Percentiles rank a stretch among this genome's conserved stretches.
Conservation (phyloP, 345 rosid genomes). For the Sisymbrium altissimum region DNA sequence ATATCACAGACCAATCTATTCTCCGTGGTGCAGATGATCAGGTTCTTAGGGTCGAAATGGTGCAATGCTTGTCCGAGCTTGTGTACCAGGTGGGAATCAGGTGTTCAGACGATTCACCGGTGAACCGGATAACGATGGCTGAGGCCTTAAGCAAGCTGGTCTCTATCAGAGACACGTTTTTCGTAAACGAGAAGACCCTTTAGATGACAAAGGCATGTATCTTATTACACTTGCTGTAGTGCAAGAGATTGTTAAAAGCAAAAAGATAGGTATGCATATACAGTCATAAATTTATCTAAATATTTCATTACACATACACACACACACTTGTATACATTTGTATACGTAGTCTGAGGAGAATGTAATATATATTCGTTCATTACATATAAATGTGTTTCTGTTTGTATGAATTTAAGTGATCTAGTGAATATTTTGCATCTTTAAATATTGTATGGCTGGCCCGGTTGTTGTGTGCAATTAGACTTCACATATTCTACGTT, state of each 20-base stretch:
- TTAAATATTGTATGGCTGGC: background rate
- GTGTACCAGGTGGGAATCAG: constrained; percentile 12
- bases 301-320: background rate
- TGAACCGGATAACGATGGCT: constrained; percentile 13
- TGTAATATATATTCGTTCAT: background rate
- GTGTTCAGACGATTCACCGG: constrained; percentile 20
- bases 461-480: background rate
- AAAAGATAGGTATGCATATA: background rate
- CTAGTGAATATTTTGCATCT: background rate
- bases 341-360: background rate
- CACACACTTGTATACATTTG: background rate
- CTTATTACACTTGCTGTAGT: background rate
- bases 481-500: background rate
- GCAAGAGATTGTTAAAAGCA: background rate
- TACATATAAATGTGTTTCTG: background rate
- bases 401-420: background rate
- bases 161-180: constrained; percentile 1
- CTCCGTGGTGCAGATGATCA: background rate
- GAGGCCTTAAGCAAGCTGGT: constrained; percentile 12
- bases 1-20: constrained; percentile 17
- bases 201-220: background rate
- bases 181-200: background rate
- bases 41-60: background rate
- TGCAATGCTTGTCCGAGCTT: constrained; percentile 11
- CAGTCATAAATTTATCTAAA: background rate